phyloP scores from a whole-genome alignment of 1,284 basidiomycete genomes.

The Apiotrichum porosum region DNA sequence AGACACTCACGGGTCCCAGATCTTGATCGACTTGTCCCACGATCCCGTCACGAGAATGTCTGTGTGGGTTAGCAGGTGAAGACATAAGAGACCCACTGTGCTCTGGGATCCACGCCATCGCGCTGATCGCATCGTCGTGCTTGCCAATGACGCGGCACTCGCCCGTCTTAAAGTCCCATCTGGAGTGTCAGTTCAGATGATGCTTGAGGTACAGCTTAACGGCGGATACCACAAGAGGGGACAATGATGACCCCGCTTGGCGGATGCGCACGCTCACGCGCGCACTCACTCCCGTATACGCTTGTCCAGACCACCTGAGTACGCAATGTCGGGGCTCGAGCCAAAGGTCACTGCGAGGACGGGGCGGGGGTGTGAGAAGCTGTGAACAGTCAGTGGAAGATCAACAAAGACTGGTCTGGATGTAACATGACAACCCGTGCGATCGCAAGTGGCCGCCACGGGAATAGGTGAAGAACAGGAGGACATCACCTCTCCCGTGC shows the following conservation, averaged over 20 bases:
- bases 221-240: too few relatives aligned
- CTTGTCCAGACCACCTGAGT: conserved; percentile 50
- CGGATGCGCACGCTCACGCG: not conserved
- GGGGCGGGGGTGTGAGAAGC: conserved; percentile 42
- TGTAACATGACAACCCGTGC: too few relatives aligned
- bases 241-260: too few relatives aligned
- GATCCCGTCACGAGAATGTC: conserved; percentile 75
- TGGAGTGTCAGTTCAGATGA: conserved; percentile 32
- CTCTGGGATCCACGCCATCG: conserved; percentile 48
- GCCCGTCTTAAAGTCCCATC: conserved; percentile 50
- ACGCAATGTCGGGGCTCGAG: conserved; percentile 41
- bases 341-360: conserved; percentile 49
- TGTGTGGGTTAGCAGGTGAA: conserved; percentile 33
- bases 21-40: conserved; percentile 82
- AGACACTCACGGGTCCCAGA: conserved; percentile 69
- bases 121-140: conserved; percentile 49
- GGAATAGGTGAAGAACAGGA: not conserved
- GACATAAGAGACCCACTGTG: conserved; percentile 33
- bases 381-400: conserved; percentile 11
- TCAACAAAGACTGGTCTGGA: not conserved
- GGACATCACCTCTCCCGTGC: too few relatives aligned
- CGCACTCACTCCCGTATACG: conserved; percentile 53
- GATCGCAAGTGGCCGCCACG: too few relatives aligned
- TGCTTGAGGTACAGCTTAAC: too few relatives aligned
- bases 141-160: conserved; percentile 49